Percentiles rank a stretch among this genome's conserved stretches.
Evolutionary conservation across 306 rosid species (phyloP).

Genomic region (Notholithocarpus densiflorus): DNA sequence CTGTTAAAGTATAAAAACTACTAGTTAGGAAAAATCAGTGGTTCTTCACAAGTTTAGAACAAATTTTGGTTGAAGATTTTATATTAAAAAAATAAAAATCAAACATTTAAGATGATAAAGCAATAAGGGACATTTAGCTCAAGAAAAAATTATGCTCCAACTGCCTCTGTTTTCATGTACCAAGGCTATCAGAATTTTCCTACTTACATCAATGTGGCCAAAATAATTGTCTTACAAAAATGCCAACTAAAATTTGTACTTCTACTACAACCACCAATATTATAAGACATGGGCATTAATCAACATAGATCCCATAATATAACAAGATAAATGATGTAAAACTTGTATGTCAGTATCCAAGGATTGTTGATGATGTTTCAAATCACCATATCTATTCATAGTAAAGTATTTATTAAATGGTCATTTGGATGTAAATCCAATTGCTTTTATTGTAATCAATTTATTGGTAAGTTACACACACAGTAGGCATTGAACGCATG

Average conservation of each 20-base stretch:
- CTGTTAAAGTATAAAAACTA: conserved; percentile 37
- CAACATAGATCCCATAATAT: background rate
- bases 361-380: background rate
- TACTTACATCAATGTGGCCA: background rate
- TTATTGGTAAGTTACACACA: background rate
- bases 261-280: background rate
- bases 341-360: background rate
- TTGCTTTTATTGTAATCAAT: background rate
- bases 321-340: background rate
- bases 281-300: too few species aligned
- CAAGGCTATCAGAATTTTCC: too few species aligned
- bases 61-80: background rate
- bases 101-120: background rate
- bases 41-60: background rate
- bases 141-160: background rate
- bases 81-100: background rate
- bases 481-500: too few species aligned
- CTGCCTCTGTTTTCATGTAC: too few species aligned
- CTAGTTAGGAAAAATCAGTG: background rate
- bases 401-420: background rate
- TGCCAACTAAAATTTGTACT: background rate
- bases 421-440: background rate
- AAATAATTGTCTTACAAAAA: background rate
- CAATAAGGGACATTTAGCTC: background rate
- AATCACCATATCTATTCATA: background rate